Evolutionary conservation across 768 basidiomycete genomes (phyloP), one percentile per base, ranked within the genome.

Genomic region (Epithele typhae): DNA sequence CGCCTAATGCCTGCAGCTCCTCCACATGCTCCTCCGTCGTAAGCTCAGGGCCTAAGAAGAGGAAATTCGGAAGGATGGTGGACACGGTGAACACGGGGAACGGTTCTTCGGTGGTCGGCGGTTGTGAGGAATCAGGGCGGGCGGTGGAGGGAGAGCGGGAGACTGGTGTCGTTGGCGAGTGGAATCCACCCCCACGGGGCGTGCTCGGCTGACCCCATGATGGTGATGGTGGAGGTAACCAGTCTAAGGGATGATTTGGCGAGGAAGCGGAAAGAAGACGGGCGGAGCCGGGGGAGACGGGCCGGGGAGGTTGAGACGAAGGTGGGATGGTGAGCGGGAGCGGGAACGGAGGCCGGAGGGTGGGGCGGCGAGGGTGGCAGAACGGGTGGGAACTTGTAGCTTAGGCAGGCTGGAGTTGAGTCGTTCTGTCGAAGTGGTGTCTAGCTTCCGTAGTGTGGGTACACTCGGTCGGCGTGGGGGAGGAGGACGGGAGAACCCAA

Each of bases 31-130:
- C 84, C 42, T 74, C 71, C 10, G 72, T 65, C 3, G 84, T 84
- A 22, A 89, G 73, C 64, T 98, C 95, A 0, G 94, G 91, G 1
- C 94, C 95, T 25, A 97, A 76, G 65, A 80, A 98, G 22, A 98
- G 70, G 68, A 96, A 96, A 47, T 81, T 78, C 2, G 94, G 93
- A 3, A 98, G 72, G 54, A 98, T 96, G 17, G 87, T 88, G 14
- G 92, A 95, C 30, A 96, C 80, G n/a, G 74, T 69, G 62, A 96
- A 97, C 5, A 67, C 65, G 4, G 82, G 80, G 54, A 79, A 74
- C 19, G 79, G 68, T 40, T 79, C 60, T 32, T 58, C 75, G 4
- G 77, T 77, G 5, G 79, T 79, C 2, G 74, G 79, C 19, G 82
- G 79, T 39, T 76, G 72, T 48, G 78, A 77, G 3, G 72, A 53